Evolutionary conservation across 352 stramenopile genomes (phyloP), one percentile per base, ranked within the genome.

Genomic region (Phytophthora agathidicida): DNA sequence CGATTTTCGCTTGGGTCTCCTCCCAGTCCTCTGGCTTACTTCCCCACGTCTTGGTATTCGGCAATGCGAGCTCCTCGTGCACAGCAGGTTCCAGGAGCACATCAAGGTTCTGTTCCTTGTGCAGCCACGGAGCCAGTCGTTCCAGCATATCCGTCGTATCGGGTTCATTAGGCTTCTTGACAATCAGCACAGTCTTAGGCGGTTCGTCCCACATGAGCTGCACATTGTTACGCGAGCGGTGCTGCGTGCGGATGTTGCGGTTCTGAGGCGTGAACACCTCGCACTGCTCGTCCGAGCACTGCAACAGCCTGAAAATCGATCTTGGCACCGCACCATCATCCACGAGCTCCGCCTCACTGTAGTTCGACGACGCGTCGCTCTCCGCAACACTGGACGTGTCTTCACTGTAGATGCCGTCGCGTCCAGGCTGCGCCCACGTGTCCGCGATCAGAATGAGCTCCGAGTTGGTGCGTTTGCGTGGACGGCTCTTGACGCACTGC

Each of bases 121-220:
- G 55, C 36, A 96, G 60, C 88, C 88, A 96, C 13, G 72, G 51
- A 3, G 80, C 64, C 35, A 95, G 70, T 23, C 73, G 68, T 23
- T 84, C 32, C 39, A 97, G 66, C 56, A 79, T 91, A 14, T 89
- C 65, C 13, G 85, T 88, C 14, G 91, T 89, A 19, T 82, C 72
- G 13, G 73, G 65, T 38, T 97, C 89, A 56, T 91, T 91, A 1
- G 89, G 89, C 49, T 96, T 97, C 67, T 96, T 97, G 23, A 97
- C 83, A 38, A 97, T 80, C 7, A 97, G 66, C 44, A 94, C 86
- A 3, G 73, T 77, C 60, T 83, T 93, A 9, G 87, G 87, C 7
- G 79, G 71, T 33, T 91, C 83, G 43, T 96, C 87, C 87, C 87
- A 96, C 73, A 96, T 89, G 50, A 92, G 87, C 59, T 96, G 87